Conservation (phyloP, 495 filamentous ascomycete species). For the Hapsidospora chrysogenum region DNA sequence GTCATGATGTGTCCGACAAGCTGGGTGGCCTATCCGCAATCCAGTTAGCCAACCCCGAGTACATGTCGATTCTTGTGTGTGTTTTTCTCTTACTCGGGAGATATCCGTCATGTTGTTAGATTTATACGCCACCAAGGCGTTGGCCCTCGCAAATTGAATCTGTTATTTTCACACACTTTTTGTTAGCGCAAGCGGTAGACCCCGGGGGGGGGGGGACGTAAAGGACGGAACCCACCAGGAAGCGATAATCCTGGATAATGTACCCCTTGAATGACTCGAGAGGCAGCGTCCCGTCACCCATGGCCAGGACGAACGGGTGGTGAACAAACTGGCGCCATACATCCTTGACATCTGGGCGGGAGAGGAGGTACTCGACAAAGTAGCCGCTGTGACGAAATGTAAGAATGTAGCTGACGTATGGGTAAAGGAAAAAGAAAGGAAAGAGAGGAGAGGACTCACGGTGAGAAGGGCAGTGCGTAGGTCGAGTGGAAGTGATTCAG, state of each 20-base stretch:
- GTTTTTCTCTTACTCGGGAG: slow-evolving; percentile 29
- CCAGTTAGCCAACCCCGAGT: neutral
- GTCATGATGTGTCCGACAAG: slow-evolving; percentile 59
- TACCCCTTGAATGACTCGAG: slow-evolving; percentile 66
- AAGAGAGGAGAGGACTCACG: slow-evolving; percentile 35
- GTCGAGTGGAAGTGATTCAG: slow-evolving; percentile 90
- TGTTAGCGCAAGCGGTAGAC: no score
- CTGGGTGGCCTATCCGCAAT: slow-evolving; percentile 38
- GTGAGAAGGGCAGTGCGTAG: slow-evolving; percentile 62
- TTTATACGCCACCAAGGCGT: slow-evolving; percentile 73
- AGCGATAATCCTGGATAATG: slow-evolving; percentile 79
- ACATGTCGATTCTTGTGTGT: no score
- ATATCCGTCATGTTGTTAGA: slow-evolving; percentile 57
- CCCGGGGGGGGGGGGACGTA: no score
- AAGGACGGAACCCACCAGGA: slow-evolving; percentile 39
- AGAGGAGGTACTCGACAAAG: slow-evolving; percentile 75
- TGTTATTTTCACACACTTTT: no score
- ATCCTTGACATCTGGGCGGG: slow-evolving; percentile 49
- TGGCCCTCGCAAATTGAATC: slow-evolving; percentile 76
- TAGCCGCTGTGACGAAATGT: slow-evolving; percentile 35
- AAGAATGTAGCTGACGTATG: no score
- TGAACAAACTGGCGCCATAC: slow-evolving; percentile 60
- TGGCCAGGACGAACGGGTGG: slow-evolving; percentile 62
- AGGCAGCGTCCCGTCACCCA: slow-evolving; percentile 60
- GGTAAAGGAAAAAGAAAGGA: no score